Conservation (phyloP, 257 asterid genomes). For the Nicotiana otophora region DNA sequence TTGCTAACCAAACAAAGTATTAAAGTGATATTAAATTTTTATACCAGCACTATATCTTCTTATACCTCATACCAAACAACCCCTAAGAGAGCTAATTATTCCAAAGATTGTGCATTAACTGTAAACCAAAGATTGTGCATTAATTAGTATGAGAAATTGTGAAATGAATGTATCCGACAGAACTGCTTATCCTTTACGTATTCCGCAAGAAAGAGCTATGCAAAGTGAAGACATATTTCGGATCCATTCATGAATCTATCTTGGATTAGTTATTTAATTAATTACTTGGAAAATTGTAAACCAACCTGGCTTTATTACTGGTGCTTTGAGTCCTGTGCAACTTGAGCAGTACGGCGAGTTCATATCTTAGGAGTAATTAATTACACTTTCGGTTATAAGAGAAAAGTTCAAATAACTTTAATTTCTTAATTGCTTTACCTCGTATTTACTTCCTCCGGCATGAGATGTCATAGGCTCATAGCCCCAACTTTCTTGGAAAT, state of each 20-base stretch:
- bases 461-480: background rate
- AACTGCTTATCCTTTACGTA: background rate
- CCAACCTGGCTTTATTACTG: background rate
- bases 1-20: no score
- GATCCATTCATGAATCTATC: background rate
- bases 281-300: background rate
- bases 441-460: background rate
- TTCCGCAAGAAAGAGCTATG: background rate
- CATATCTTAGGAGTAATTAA: background rate
- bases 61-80: no score
- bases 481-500: background rate
- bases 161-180: no score
- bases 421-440: background rate
- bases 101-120: no score
- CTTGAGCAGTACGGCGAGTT: background rate
- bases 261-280: background rate
- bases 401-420: background rate
- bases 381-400: no score
- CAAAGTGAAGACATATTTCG: background rate
- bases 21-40: no score
- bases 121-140: no score
- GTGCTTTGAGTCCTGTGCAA: background rate
- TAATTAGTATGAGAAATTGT: no score
- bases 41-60: no score
- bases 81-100: no score